Evolutionary conservation across 768 basidiomycete species (phyloP).

Genomic region (Zangia roseola): DNA sequence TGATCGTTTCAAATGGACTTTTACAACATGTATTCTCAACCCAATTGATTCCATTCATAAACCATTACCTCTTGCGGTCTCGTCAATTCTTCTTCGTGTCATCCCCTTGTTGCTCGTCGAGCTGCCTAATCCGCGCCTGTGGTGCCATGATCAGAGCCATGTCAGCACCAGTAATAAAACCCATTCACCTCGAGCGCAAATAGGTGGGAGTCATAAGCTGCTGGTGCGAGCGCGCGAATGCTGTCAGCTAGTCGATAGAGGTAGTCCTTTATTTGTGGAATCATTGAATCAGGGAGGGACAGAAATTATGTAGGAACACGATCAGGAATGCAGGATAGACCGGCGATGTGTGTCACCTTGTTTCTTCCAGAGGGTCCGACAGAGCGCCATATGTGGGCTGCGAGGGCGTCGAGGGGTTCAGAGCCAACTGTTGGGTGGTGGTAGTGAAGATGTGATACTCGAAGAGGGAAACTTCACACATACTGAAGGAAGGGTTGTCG

Average conservation of each 20-base stretch:
- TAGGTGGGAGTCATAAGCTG: constrained; percentile 74
- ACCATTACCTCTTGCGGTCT: background rate
- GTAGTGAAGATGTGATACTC: background rate
- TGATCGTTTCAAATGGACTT: no score
- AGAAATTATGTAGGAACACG: no score
- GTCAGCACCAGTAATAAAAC: background rate
- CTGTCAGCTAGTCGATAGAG: constrained; percentile 74
- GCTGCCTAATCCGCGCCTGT: constrained; percentile 11
- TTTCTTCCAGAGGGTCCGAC: constrained; percentile 89
- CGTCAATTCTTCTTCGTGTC: background rate
- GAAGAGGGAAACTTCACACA: constrained; percentile 13
- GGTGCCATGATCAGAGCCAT: background rate
- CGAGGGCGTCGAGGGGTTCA: constrained; percentile 69
- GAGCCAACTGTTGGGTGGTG: constrained; percentile 60
- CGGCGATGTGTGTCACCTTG: constrained; percentile 50
- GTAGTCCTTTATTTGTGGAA: constrained; percentile 62
- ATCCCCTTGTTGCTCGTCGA: constrained; percentile 2
- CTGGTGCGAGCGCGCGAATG: constrained; percentile 70
- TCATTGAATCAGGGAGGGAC: background rate
- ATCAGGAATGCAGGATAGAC: background rate
- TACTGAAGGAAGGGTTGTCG: constrained; percentile 89
- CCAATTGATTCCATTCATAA: no score
- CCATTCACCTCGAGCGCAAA: constrained; percentile 70
- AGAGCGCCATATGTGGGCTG: constrained; percentile 67
- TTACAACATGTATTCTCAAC: background rate